Evolutionary conservation across 139 green algal species (phyloP), one percentile per base, ranked within the genome.

Genomic region (Yamagishiella unicocca): DNA sequence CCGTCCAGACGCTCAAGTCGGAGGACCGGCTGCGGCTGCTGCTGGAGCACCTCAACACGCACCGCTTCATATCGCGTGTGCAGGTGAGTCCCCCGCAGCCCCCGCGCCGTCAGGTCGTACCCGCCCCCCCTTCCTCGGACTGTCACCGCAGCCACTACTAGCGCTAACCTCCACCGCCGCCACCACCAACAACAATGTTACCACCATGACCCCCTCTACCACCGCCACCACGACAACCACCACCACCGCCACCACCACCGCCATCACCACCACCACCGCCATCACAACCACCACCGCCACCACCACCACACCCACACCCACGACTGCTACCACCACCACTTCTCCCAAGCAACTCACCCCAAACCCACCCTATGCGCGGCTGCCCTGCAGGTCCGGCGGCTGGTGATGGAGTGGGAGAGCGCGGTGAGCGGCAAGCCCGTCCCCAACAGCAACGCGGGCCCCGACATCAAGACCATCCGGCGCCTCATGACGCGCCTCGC

Each of bases 401-500:
- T 91, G 82, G 85, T 91, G 37, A 88, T 89, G 82, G 81, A 91
- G 45, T 82, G 81, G 42, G 88, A 91, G 62, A 75, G 43, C 33
- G 77, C 74, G 8, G 73, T 27, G 35, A 71, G 46, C 45, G 67
- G 67, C 27, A 67, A 50, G 35, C 67, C 46, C 50, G 58, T 87
- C 35, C 80, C 80, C 37, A 74, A 33, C 42, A 42, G 38, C 43
- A 3, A 22, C 42, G 33, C 10, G 9, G 90, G 90, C 27, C 87
- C 87, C 21, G 90, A 93, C 73, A 71, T 46, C 21, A 91, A 91
- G 87, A 91, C 90, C 35, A 86, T 90, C 37, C 54, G 78, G 31
- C 78, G 90, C n/a, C 84, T 93, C 62, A 62, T 90, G 40, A 62
- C 45, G 19, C 64, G 66, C 17, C 61, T 93, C 84, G 53, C 81